Evolutionary conservation across 2,329 filamentous ascomycete genomes (phyloP).

Genomic region (Coleophoma crateriformis): DNA sequence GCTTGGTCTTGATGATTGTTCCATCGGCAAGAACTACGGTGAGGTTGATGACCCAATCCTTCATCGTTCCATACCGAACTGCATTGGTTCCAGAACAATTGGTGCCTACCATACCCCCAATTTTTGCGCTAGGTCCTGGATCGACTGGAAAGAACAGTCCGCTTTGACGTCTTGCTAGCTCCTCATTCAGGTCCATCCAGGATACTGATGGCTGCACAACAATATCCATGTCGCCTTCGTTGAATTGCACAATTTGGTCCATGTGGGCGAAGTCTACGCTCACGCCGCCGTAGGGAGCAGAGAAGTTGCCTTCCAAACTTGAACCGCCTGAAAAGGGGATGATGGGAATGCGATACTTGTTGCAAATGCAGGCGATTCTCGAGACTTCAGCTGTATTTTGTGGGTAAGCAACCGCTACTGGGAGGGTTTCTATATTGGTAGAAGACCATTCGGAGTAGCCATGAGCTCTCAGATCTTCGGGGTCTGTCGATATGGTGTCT

Average conservation of each 20-base stretch:
- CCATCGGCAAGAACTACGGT: conserved; percentile 78
- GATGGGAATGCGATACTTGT: conserved; percentile 76
- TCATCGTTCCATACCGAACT: conserved; percentile 80
- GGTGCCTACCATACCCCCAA: conserved; percentile 79
- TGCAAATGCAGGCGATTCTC: conserved; percentile 60
- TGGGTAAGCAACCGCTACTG: conserved; percentile 60
- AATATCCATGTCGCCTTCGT: conserved; percentile 86
- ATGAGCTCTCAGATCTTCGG: conserved; percentile 54
- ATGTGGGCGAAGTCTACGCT: conserved; percentile 87
- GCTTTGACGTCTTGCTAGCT: conserved; percentile 59
- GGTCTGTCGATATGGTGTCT: conserved; percentile 56
- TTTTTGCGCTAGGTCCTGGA: conserved; percentile 64
- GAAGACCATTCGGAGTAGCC: conserved; percentile 67
- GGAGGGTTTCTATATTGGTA: conserved; percentile 52
- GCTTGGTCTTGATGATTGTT: conserved; percentile 71
- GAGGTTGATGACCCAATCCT: conserved; percentile 80
- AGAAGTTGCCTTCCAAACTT: conserved; percentile 85
- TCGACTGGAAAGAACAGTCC: conserved; percentile 90
- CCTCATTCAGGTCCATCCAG: conserved; percentile 85
- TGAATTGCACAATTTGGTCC: conserved; percentile 74
- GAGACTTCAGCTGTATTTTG: conserved; percentile 56
- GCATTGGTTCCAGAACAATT: conserved; percentile 76
- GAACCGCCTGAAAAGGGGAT: conserved; percentile 79
- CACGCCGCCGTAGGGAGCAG: conserved; percentile 78
- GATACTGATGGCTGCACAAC: conserved; percentile 86